Evolutionary conservation across 805 yeast genomes (phyloP).

Genomic region (Schizosaccharomyces octosporus): DNA sequence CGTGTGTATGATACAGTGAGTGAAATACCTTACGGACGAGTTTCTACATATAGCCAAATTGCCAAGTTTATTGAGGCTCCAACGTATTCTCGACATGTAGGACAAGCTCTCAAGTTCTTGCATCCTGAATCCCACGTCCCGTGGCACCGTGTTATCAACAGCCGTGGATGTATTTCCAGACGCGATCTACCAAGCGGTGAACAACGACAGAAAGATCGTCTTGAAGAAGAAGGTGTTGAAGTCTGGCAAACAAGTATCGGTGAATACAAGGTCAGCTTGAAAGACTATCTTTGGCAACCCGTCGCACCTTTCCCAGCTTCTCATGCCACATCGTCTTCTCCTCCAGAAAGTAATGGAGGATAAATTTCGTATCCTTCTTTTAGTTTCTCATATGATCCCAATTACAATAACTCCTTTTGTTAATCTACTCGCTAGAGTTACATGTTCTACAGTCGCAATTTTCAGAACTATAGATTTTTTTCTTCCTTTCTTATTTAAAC

Average conservation of each 20-base stretch:
- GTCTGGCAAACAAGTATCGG: not conserved
- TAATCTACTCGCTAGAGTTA: too few species aligned
- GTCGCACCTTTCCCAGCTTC: too few species aligned
- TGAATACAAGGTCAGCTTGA: not conserved
- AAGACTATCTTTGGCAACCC: not conserved
- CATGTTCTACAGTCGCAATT: too few species aligned
- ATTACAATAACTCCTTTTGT: too few species aligned
- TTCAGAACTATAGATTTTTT: too few species aligned
- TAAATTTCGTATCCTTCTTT: too few species aligned
- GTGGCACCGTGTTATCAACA: not conserved
- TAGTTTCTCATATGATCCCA: too few species aligned
- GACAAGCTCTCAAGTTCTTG: not conserved
- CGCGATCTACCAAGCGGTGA: not conserved
- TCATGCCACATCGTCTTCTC: too few species aligned
- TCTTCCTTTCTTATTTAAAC: too few species aligned
- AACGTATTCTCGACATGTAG: not conserved
- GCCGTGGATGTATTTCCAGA: not conserved
- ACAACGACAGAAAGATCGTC: not conserved
- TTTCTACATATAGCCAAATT: not conserved
- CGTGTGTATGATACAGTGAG: not conserved
- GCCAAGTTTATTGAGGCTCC: not conserved
- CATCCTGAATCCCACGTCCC: slow-evolving; percentile 1
- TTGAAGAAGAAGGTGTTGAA: not conserved
- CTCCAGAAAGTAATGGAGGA: too few species aligned
- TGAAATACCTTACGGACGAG: not conserved